Conservation (phyloP, 495 filamentous ascomycete species). For the Hypomontagnella submonticulosa region DNA sequence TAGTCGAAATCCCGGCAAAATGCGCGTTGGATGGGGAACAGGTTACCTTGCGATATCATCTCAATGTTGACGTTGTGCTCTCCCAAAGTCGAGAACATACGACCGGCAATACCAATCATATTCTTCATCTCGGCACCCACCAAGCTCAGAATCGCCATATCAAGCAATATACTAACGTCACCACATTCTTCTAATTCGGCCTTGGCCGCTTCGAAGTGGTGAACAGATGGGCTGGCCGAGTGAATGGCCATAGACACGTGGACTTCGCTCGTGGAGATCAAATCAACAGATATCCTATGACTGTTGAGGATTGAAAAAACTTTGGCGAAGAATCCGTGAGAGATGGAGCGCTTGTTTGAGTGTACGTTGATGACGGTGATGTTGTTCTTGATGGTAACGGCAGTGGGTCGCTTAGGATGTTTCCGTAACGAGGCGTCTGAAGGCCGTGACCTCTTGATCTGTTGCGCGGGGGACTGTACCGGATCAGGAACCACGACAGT, state of each 20-base stretch:
- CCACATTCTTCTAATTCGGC: conserved; percentile 80
- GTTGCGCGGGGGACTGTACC: conserved; percentile 56
- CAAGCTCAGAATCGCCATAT: conserved; percentile 92
- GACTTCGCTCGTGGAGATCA: conserved; percentile 93
- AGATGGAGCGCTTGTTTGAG: conserved; percentile 84
- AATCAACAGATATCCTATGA: conserved; percentile 83
- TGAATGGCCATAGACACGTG: conserved; percentile 97
- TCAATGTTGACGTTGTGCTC: conserved; percentile 92
- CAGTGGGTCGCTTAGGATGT: conserved; percentile 80
- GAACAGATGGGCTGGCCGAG: conserved; percentile 72
- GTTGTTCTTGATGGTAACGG: conserved; percentile 94
- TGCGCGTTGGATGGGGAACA: not conserved
- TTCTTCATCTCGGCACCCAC: conserved; percentile 96
- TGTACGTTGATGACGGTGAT: conserved; percentile 95
- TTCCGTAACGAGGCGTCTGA: conserved; percentile 57
- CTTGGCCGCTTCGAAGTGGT: conserved; percentile 72
- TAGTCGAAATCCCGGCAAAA: conserved; percentile 26
- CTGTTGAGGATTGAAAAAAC: conserved; percentile 89
- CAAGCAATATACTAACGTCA: conserved; percentile 81
- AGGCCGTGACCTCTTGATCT: conserved; percentile 56
- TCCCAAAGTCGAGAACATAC: conserved; percentile 89
- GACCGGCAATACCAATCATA: conserved; percentile 88
- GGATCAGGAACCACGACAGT: conserved; percentile 81
- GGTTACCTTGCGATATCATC: conserved; percentile 95
- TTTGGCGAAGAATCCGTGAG: conserved; percentile 90